Conservation (phyloP, 768 basidiomycete species). For the Suillus discolor region DNA sequence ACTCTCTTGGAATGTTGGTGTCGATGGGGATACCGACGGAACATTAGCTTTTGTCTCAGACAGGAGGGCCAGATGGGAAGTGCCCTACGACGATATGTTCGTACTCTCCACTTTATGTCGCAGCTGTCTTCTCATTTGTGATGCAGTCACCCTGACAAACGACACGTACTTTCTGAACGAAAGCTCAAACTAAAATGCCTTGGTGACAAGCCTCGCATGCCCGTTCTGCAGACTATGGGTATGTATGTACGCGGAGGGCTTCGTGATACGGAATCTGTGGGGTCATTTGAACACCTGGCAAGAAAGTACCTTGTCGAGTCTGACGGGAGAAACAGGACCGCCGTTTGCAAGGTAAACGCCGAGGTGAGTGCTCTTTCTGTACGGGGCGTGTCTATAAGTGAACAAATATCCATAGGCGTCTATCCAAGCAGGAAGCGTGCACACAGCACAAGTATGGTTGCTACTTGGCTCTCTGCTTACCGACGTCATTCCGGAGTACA, state of each 20-base stretch:
- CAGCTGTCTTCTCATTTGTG: neutral
- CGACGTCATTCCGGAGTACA: slow-evolving; percentile 45
- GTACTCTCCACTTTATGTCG: slow-evolving; percentile 22
- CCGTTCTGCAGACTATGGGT: slow-evolving; percentile 60
- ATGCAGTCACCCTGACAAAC: slow-evolving; percentile 39
- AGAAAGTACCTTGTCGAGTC: slow-evolving; percentile 51
- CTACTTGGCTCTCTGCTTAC: slow-evolving; percentile 60
- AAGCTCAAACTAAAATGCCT: slow-evolving; percentile 53
- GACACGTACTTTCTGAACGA: slow-evolving; percentile 25
- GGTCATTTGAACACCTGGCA: slow-evolving; percentile 59
- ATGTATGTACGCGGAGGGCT: slow-evolving; percentile 36
- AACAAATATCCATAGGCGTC: slow-evolving; percentile 47
- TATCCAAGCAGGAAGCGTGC: slow-evolving; percentile 53
- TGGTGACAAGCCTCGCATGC: slow-evolving; percentile 56
- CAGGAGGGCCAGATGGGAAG: slow-evolving; percentile 52
- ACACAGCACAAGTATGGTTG: slow-evolving; percentile 68
- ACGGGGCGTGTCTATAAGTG: no score
- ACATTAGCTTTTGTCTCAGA: slow-evolving; percentile 70
- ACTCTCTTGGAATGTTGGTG: slow-evolving; percentile 58
- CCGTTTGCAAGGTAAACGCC: slow-evolving; percentile 47
- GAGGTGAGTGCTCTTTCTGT: slow-evolving; percentile 39
- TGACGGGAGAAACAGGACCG: slow-evolving; percentile 47
- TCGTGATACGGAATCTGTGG: slow-evolving; percentile 23
- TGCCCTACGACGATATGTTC: slow-evolving; percentile 83
- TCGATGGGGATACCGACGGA: slow-evolving; percentile 39